These are phyloP conservation scores for Globisporangium camurandrum DNA, from an alignment of 352 stramenopile species.

Conservation along the genomic window DNA sequence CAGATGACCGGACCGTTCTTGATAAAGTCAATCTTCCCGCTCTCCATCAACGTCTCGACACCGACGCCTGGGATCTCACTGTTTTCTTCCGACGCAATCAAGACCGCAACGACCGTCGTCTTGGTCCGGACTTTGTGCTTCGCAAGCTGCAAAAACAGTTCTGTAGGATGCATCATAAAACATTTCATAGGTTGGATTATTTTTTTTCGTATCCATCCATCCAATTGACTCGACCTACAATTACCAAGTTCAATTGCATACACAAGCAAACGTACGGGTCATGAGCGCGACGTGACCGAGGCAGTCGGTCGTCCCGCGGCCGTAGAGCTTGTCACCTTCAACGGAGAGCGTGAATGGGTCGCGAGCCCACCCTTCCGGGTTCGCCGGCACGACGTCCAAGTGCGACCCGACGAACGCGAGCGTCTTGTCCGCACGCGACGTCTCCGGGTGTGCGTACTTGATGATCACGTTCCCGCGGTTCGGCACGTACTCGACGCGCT, in stretches of 20 bases:
- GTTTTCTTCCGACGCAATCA: conserved; percentile 89
- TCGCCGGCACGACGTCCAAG: conserved; percentile 91
- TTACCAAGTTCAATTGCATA: too few species aligned
- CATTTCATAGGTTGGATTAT: too few species aligned
- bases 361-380: conserved; percentile 83
- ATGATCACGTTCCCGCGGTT: conserved; percentile 90
- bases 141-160: conserved; percentile 67
- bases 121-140: conserved; percentile 65
- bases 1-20: conserved; percentile 90
- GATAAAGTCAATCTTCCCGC: conserved; percentile 87
- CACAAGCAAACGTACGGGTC: conserved; percentile 45
- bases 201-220: too few species aligned
- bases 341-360: conserved; percentile 86
- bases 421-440: conserved; percentile 46
- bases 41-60: conserved; percentile 85
- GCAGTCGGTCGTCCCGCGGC: conserved; percentile 90
- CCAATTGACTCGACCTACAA: too few species aligned
- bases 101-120: conserved; percentile 78
- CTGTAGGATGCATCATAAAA: too few species aligned
- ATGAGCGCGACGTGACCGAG: conserved; percentile 90
- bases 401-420: conserved; percentile 86
- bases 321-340: conserved; percentile 90
- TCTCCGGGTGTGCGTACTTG: conserved; percentile 63
- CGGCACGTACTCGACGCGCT: conserved; percentile 79
- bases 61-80: conserved; percentile 78